Evolutionary conservation across 1,284 basidiomycete genomes (phyloP).

Genomic region (Sporisorium iseilematis-ciliati): DNA sequence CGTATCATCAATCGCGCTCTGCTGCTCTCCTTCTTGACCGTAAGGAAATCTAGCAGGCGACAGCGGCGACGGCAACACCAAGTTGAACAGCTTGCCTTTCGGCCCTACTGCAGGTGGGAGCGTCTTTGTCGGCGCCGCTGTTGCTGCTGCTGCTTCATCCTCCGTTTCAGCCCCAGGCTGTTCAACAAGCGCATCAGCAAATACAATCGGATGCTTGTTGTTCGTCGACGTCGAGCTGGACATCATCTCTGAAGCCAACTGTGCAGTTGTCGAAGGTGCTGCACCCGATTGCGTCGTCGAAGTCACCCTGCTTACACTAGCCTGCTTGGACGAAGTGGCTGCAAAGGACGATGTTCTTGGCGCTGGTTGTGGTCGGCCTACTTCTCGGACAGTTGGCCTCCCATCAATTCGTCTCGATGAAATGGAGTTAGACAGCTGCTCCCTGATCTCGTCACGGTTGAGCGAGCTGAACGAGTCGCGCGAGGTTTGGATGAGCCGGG

Average conservation of each 20-base stretch:
- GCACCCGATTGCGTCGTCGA: constrained; percentile 9
- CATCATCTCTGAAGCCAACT: constrained; percentile 10
- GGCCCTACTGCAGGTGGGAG: constrained; percentile 35
- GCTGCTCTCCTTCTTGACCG: constrained; percentile 28
- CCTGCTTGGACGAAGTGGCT: constrained; percentile 13
- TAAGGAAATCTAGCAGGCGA: constrained; percentile 49
- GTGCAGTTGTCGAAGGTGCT: neutral
- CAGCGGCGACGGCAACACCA: constrained; percentile 43
- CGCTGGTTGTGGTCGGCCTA: constrained; percentile 6
- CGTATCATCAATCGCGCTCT: neutral
- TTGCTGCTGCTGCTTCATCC: neutral
- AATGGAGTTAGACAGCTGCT: neutral
- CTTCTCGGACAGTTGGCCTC: neutral
- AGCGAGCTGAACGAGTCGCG: constrained; percentile 35
- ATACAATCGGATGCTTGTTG: constrained; percentile 28
- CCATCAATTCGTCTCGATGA: neutral
- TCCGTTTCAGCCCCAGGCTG: neutral
- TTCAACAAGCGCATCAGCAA: constrained; percentile 24
- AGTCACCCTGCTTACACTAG: constrained; percentile 12
- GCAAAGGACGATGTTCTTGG: constrained; percentile 17
- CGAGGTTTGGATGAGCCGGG: constrained; percentile 38
- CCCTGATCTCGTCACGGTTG: constrained; percentile 16
- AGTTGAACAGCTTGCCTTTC: constrained; percentile 48
- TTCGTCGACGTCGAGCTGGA: neutral
- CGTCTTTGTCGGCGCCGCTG: neutral